Base-by-base conservation (phyloP, 2,329 filamentous ascomycete species). In the Venturiaceae sp. region DNA sequence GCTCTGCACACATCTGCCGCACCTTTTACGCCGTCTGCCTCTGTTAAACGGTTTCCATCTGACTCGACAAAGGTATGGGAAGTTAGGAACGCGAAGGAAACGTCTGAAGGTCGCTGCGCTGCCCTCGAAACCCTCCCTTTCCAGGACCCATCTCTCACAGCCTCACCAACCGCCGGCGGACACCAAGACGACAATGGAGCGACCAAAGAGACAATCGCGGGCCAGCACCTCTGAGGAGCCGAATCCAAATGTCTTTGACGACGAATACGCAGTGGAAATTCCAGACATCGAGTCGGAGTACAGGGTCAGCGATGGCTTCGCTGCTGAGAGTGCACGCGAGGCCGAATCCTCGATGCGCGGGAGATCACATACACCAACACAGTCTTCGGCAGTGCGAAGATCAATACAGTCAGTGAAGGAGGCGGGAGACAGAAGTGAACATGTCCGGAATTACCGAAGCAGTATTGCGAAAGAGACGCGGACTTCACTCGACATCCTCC, bases 161-260 rank as follows among this genome's bases (percentile, higher is more conserved):
- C 44, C 23, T 30, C 44, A 47, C 23, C 23, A 28, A 47, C 44
- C 44, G 44, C 44, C 26, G 13, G 44, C n/a, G 14, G 41, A 26
- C 41, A 39, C 16, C 19, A n/a, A 23, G 39, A 23, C 14, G 13
- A 53, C 52, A 36, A 53, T 53, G 52, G 30, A 23, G 32, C 52
- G 30, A 53, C 13, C 52, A 16, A 34, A 53, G 3, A 26, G n/a
- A 13, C 52, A 36, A 30, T 53, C 30, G 44, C 41, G 41, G 30
- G 16, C 16, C 23, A 50, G 39, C n/a, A 41, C 41, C 13, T 30
- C n/a, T 19, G 44, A 39, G n/a, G 55, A 1, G 46, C 47, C 16
- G 30, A 72, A 70, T 59, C 64, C 67, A 56, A 71, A 79, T 66
- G 71, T 78, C 58, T 79, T 79, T 63, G 75, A 74, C 66, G 77